phyloP scores from a whole-genome alignment of 164 flowering plant genomes.

The Pachysandra terminalis region DNA sequence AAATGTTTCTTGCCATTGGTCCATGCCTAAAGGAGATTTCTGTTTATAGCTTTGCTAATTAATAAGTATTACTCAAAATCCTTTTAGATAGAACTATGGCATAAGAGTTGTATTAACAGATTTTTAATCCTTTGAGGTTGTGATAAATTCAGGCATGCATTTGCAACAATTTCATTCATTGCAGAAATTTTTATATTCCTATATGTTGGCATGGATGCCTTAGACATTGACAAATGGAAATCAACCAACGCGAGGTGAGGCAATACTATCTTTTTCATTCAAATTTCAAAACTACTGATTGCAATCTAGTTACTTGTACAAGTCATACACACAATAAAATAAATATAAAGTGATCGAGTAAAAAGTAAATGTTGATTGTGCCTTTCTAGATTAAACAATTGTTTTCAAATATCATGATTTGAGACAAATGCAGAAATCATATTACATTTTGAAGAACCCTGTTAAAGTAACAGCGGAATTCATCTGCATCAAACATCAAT shows the following conservation, averaged over 20 bases:
- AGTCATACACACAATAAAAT: not conserved
- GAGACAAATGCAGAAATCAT: not conserved
- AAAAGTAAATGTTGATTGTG: not conserved
- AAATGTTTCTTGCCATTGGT: not conserved
- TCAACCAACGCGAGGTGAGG: slow-evolving; percentile 42
- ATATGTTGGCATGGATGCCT: slow-evolving; percentile 68
- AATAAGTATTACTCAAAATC: too few relatives aligned
- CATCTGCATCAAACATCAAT: too few relatives aligned
- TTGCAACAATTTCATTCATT: slow-evolving; percentile 64
- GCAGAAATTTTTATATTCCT: slow-evolving; percentile 65
- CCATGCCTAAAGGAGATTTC: not conserved
- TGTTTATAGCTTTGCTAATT: not conserved
- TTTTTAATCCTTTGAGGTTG: not conserved
- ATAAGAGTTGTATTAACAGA: slow-evolving; percentile 17
- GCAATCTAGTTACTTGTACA: slow-evolving; percentile 19
- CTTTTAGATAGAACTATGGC: not conserved
- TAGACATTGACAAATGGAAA: slow-evolving; percentile 60
- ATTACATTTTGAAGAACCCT: not conserved
- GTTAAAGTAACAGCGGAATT: not conserved
- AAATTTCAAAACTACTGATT: not conserved
- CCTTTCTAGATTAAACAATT: not conserved
- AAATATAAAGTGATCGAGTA: not conserved
- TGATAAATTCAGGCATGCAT: slow-evolving; percentile 47
- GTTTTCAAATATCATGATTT: not conserved
- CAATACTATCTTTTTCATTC: not conserved